Evolutionary conservation across 1,139 yeast species (phyloP).

Genomic region (Yamadazyma triangularis): DNA sequence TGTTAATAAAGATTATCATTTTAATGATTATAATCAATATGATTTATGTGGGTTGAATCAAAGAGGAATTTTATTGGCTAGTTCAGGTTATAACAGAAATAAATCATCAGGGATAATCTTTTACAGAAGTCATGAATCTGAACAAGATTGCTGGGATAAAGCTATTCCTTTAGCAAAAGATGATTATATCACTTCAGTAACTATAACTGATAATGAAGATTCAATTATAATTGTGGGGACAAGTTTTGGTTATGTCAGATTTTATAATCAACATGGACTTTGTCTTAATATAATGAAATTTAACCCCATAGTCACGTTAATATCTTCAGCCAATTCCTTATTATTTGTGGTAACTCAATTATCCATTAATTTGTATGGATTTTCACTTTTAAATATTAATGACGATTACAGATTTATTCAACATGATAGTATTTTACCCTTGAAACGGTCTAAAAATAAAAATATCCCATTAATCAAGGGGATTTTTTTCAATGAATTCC

Average conservation of each 20-base stretch:
- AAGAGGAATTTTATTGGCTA: conserved; percentile 62
- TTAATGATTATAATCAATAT: conserved; percentile 66
- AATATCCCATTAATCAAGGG: conserved; percentile 50
- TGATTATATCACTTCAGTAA: conserved; percentile 37
- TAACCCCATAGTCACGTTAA: conserved; percentile 34
- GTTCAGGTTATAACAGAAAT: conserved; percentile 25
- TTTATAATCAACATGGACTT: conserved; percentile 38
- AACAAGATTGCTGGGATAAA: conserved; percentile 43
- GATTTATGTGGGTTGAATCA: conserved; percentile 74
- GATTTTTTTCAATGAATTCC: conserved; percentile 76
- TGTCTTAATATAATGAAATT: conserved; percentile 37
- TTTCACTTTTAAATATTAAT: conserved; percentile 33
- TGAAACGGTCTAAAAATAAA: conserved; percentile 15
- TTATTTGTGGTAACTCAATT: conserved; percentile 33
- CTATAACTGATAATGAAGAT: conserved; percentile 24
- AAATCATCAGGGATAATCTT: conserved; percentile 28
- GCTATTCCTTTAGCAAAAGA: conserved; percentile 28
- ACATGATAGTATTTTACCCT: conserved; percentile 37
- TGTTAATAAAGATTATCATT: conserved; percentile 77
- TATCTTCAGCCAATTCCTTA: conserved; percentile 28
- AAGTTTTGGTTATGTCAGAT: conserved; percentile 36
- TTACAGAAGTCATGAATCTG: conserved; percentile 43
- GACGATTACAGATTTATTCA: conserved; percentile 37
- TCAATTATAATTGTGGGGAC: conserved; percentile 40
- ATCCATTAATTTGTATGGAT: conserved; percentile 25